Conservation (phyloP, 768 basidiomycete species). For the Suillus brevipes region DNA sequence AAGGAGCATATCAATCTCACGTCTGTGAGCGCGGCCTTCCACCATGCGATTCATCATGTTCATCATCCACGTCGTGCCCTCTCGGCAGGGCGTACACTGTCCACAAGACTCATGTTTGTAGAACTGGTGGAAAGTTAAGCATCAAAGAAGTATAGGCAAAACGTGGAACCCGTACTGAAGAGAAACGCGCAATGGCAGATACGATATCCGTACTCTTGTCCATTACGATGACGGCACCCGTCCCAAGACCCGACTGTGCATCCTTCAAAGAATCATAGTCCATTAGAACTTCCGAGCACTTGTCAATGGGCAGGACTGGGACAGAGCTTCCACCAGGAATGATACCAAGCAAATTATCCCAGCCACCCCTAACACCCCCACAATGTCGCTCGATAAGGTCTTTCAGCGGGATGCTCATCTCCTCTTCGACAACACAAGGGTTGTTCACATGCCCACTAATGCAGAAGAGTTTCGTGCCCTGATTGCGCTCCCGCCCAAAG, state of each 20-base stretch:
- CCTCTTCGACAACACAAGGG: slow-evolving; percentile 96
- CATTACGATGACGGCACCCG: slow-evolving; percentile 99
- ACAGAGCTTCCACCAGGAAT: slow-evolving; percentile 95
- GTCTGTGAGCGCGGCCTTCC: slow-evolving; percentile 83
- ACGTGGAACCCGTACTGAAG: slow-evolving; percentile 46
- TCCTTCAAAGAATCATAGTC: slow-evolving; percentile 98
- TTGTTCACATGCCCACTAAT: slow-evolving; percentile 98
- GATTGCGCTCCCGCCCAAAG: slow-evolving; percentile 90
- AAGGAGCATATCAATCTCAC: slow-evolving; percentile 98
- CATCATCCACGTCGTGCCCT: slow-evolving; percentile 99
- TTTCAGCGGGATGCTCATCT: slow-evolving; percentile 96
- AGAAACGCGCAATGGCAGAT: slow-evolving; percentile 90
- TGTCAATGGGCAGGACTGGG: slow-evolving; percentile 82
- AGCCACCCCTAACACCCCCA: slow-evolving; percentile 91
- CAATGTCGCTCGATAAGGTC: slow-evolving; percentile 97
- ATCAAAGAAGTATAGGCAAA: slow-evolving; percentile 10
- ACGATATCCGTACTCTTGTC: slow-evolving; percentile 96
- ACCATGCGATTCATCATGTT: slow-evolving; percentile 99
- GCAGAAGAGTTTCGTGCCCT: slow-evolving; percentile 97
- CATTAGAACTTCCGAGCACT: slow-evolving; percentile 91
- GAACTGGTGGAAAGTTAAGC: slow-evolving; percentile 50
- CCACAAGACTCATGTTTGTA: slow-evolving; percentile 99
- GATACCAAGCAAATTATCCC: slow-evolving; percentile 97
- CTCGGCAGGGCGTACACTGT: slow-evolving; percentile 92
- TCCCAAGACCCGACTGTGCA: slow-evolving; percentile 93